phyloP scores from a whole-genome alignment of 805 yeast genomes.

The Kodamaea fukazawae region DNA sequence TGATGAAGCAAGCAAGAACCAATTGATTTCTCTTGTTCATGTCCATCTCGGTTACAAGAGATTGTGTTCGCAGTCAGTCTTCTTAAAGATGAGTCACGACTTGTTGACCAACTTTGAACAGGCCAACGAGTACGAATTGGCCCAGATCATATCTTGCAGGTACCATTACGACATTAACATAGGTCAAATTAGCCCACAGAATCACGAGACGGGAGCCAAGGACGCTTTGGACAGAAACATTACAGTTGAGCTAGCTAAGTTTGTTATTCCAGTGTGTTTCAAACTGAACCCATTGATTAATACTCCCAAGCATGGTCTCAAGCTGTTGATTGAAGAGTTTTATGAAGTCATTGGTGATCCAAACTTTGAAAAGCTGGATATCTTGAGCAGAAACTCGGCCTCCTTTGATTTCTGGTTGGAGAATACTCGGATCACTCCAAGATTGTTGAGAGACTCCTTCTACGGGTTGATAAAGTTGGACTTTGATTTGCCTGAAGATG shows the following conservation, averaged over 20 bases:
- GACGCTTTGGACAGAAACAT: conserved; percentile 27
- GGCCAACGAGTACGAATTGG: conserved; percentile 59
- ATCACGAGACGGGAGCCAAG: conserved; percentile 51
- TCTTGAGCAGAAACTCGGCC: conserved; percentile 46
- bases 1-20: conserved; percentile 16
- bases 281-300: conserved; percentile 58
- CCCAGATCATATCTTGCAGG: conserved; percentile 76
- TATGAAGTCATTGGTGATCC: conserved; percentile 73
- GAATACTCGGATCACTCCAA: conserved; percentile 39
- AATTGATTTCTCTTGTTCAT: conserved; percentile 62
- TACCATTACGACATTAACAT: conserved; percentile 64
- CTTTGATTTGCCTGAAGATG: conserved; percentile 21
- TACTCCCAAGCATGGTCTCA: conserved; percentile 67
- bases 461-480: conserved; percentile 43
- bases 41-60: conserved; percentile 66
- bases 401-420: conserved; percentile 48
- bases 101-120: conserved; percentile 44
- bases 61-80: conserved; percentile 63
- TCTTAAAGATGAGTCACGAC: conserved; percentile 59
- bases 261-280: conserved; percentile 54
- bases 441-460: conserved; percentile 48
- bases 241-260: conserved; percentile 41
- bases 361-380: conserved; percentile 35
- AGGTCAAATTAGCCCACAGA: conserved; percentile 59
- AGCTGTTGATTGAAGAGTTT: conserved; percentile 65